Evolutionary conservation across 345 rosid species (phyloP).

Genomic region (Psidium guajava): DNA sequence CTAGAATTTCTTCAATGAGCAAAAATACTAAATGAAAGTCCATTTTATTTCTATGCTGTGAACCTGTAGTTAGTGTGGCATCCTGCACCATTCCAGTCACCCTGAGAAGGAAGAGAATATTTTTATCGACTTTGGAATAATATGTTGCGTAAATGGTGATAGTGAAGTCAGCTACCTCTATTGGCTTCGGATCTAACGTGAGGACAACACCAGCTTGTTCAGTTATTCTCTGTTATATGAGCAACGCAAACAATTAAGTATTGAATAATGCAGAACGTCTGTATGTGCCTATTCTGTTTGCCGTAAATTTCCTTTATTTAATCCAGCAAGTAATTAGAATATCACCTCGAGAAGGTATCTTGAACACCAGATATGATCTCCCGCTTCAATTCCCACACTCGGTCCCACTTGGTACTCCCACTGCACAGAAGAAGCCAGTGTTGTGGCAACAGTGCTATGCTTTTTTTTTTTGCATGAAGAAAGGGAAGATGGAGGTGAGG

Average conservation of each 20-base stretch:
- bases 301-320: neutral
- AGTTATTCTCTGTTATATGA: conserved; percentile 70
- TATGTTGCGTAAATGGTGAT: neutral
- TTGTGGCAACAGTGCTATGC: neutral
- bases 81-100: conserved; percentile 99
- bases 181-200: conserved; percentile 88
- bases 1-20: neutral
- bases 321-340: neutral
- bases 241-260: neutral
- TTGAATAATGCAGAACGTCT: neutral
- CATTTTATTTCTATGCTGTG: neutral
- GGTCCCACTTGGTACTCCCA: conserved; percentile 99
- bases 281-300: neutral
- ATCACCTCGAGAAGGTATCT: conserved; percentile 96
- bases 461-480: neutral
- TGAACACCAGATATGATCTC: conserved; percentile 85
- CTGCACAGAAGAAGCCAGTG: conserved; percentile 22
- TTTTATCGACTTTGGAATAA: neutral
- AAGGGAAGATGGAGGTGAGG: neutral
- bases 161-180: conserved; percentile 38
- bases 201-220: conserved; percentile 97
- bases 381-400: conserved; percentile 94
- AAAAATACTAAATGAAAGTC: neutral
- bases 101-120: conserved; percentile 25
- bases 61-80: conserved; percentile 94